phyloP scores from a whole-genome alignment of 129 eudicot genomes.

The Flaveria trinervia region DNA sequence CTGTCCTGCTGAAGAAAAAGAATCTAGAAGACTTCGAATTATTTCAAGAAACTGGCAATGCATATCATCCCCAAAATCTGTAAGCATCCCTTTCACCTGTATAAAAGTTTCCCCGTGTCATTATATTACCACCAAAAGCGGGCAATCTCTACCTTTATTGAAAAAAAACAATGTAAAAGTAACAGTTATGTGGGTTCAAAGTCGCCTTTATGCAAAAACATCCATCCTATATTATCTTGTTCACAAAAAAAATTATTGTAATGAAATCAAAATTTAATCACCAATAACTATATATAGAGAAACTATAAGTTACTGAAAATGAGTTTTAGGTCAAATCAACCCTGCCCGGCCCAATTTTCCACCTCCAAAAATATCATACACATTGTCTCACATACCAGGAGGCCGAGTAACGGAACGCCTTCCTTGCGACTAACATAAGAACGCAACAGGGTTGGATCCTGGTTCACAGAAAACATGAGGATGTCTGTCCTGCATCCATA shows the following conservation, averaged over 20 bases:
- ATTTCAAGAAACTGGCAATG: slow-evolving; percentile 95
- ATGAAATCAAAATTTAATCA: background rate
- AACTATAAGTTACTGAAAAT: background rate
- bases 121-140: background rate
- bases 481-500: slow-evolving; percentile 98
- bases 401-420: slow-evolving; percentile 76
- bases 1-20: slow-evolving; percentile 69
- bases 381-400: slow-evolving; percentile 58
- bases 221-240: background rate
- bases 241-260: background rate
- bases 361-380: slow-evolving; percentile 1
- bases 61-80: slow-evolving; percentile 97
- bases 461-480: slow-evolving; percentile 75
- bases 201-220: background rate
- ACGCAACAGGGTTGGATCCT: slow-evolving; percentile 76
- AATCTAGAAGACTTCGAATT: slow-evolving; percentile 82
- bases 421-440: slow-evolving; percentile 69
- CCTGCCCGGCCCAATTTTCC: background rate
- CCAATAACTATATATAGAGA: background rate
- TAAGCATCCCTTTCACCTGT: slow-evolving; percentile 94
- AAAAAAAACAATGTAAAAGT: background rate
- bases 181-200: background rate
- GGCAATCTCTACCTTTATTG: background rate
- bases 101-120: slow-evolving; percentile 20
- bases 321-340: background rate